These are phyloP conservation scores for Hymenoscyphus occultus DNA, from an alignment of 2,329 filamentous ascomycete species.

Conservation along the genomic window DNA sequence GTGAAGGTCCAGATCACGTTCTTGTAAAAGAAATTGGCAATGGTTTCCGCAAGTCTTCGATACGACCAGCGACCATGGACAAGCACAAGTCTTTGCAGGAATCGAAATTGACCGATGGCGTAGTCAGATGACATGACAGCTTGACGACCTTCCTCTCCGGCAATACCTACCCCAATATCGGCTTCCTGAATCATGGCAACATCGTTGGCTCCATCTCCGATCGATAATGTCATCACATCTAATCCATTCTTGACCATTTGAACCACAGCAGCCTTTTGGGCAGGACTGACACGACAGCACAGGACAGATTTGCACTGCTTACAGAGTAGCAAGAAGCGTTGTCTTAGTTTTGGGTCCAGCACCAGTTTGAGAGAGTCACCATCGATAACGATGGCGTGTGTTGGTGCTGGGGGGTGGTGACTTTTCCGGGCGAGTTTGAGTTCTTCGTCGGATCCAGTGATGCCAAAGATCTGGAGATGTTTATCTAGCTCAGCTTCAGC, in stretches of 20 bases:
- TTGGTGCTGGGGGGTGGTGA: constrained; percentile 81
- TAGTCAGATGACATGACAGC: constrained; percentile 97
- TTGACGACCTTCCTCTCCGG: constrained; percentile 86
- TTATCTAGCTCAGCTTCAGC: constrained; percentile 72
- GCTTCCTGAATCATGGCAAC: constrained; percentile 98
- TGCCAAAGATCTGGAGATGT: constrained; percentile 67
- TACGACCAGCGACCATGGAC: constrained; percentile 98
- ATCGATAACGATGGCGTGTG: constrained; percentile 91
- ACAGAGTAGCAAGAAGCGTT: constrained; percentile 91
- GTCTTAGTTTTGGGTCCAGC: constrained; percentile 75
- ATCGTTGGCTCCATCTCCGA: constrained; percentile 93
- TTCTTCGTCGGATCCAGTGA: constrained; percentile 84
- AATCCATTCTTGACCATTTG: constrained; percentile 91
- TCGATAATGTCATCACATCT: constrained; percentile 92
- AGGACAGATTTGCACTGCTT: constrained; percentile 96
- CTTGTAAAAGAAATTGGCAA: constrained; percentile 99
- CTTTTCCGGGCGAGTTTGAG: constrained; percentile 73
- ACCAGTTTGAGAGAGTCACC: constrained; percentile 90
- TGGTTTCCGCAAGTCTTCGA: constrained; percentile 84
- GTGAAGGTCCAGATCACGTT: constrained; percentile 97
- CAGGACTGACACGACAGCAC: constrained; percentile 94
- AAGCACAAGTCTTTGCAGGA: constrained; percentile 77
- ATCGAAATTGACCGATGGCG: constrained; percentile 91
- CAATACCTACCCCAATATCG: constrained; percentile 94
- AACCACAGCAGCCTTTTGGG: constrained; percentile 96